A percentile compares a stretch with the other conserved stretches of the same genome.
phyloP scores from a whole-genome alignment of 2,329 filamentous ascomycete species.

The Trichophyton simii region DNA sequence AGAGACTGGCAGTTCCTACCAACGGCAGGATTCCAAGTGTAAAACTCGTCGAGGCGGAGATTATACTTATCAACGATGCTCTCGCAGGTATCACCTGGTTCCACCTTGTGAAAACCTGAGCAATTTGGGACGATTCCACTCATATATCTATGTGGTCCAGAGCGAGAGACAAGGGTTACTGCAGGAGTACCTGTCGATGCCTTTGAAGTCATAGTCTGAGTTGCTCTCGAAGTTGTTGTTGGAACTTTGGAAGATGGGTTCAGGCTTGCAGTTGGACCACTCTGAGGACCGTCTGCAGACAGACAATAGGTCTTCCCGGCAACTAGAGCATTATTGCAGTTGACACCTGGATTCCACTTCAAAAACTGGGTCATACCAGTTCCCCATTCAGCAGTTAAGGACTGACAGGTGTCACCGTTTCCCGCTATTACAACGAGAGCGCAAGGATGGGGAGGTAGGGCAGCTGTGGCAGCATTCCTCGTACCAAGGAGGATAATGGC shows the following conservation, averaged over 20 bases:
- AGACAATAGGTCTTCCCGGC: neutral
- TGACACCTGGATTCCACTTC: neutral
- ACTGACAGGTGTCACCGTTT: neutral
- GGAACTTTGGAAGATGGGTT: neutral
- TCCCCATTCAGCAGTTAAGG: neutral
- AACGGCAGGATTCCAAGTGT: neutral
- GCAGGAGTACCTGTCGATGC: neutral
- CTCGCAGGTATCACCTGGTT: neutral
- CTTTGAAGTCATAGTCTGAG: neutral
- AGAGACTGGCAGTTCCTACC: neutral
- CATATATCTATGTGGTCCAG: neutral
- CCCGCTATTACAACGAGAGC: neutral
- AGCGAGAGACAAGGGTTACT: neutral
- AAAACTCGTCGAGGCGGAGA: neutral
- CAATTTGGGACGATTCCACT: neutral
- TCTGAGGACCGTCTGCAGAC: neutral
- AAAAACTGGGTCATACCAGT: neutral
- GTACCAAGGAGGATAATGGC: neutral
- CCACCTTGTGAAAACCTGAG: neutral
- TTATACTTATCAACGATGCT: neutral
- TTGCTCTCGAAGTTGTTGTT: neutral
- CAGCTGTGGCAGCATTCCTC: neutral
- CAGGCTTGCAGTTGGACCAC: neutral
- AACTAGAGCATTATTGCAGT: neutral
- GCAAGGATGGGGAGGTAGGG: neutral